These are phyloP conservation scores for Clarkia xantiana DNA, from an alignment of 345 rosid genomes.

Conservation along the genomic window DNA sequence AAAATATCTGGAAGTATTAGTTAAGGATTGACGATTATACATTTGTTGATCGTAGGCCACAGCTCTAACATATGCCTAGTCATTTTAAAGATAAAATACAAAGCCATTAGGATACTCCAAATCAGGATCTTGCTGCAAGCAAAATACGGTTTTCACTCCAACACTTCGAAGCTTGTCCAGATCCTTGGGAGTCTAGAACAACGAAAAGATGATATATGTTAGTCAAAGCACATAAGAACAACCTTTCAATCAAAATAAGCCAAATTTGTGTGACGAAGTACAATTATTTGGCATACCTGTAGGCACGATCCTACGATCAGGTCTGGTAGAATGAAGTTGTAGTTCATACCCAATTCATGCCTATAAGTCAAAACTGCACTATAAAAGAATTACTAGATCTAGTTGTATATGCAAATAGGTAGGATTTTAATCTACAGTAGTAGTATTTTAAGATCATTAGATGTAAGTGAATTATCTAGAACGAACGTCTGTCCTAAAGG, in stretches of 20 bases:
- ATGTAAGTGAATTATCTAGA: too few relatives aligned
- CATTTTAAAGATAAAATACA: neutral
- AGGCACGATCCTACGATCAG: conserved; percentile 88
- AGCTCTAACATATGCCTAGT: too few relatives aligned
- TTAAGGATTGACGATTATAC: conserved; percentile 23
- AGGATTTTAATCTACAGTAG: neutral
- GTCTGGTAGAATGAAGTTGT: conserved; percentile 71
- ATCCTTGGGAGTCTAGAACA: conserved; percentile 56
- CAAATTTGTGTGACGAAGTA: neutral
- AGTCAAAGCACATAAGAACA: too few relatives aligned
- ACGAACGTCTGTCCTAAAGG: too few relatives aligned
- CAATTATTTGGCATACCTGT: conserved; percentile 37
- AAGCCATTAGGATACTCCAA: conserved; percentile 59
- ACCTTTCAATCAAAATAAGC: neutral
- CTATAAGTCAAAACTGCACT: conserved; percentile 78
- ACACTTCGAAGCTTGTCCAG: conserved; percentile 70
- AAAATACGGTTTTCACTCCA: conserved; percentile 87
- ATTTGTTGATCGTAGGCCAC: too few relatives aligned
- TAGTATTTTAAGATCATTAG: too few relatives aligned
- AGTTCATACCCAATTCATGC: conserved; percentile 91
- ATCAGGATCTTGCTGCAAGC: conserved; percentile 90
- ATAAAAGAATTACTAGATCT: conserved; percentile 12
- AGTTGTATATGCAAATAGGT: neutral
- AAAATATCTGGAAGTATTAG: conserved; percentile 55
- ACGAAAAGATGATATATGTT: neutral